Percentiles rank a stretch among this genome's conserved stretches.
These are phyloP conservation scores for Arabis alpina DNA, from an alignment of 345 rosid species.

Conservation along the genomic window DNA sequence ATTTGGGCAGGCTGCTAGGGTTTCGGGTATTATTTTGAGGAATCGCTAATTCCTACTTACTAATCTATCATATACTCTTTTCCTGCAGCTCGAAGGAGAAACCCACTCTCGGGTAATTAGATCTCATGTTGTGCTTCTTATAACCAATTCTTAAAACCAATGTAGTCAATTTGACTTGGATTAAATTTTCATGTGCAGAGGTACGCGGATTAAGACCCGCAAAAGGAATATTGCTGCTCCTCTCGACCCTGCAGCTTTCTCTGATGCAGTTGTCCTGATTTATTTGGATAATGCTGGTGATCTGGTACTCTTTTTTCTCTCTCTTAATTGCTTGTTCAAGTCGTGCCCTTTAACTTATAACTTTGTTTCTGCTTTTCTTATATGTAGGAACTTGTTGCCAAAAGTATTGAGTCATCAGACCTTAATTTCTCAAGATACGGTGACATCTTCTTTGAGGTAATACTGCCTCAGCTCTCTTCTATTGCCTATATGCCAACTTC, in stretches of 20 bases:
- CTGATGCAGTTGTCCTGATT: conserved; percentile 98
- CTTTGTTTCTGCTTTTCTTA: conserved; percentile 22
- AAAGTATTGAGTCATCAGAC: conserved; percentile 82
- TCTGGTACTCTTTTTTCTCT: conserved; percentile 55
- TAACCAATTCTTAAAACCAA: too few relatives aligned
- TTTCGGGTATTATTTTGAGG: background rate
- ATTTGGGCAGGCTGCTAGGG: background rate
- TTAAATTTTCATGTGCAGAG: conserved; percentile 45
- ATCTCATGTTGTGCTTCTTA: too few relatives aligned
- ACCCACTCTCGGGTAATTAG: conserved; percentile 81
- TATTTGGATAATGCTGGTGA: conserved; percentile 97
- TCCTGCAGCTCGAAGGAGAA: conserved; percentile 86
- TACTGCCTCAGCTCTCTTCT: too few relatives aligned
- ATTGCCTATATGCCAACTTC: too few relatives aligned
- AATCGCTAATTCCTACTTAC: background rate
- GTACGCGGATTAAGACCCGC: conserved; percentile 99
- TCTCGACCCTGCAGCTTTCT: conserved; percentile 95
- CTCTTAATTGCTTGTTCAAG: background rate
- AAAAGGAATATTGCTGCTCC: conserved; percentile 98
- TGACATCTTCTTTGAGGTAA: conserved; percentile 54
- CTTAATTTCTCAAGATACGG: conserved; percentile 96
- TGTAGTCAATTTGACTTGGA: background rate
- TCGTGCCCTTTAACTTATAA: background rate
- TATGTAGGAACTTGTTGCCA: conserved; percentile 81
- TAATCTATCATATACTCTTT: conserved; percentile 1